Percentiles rank a stretch among this genome's conserved stretches.
phyloP scores from a whole-genome alignment of 1,139 yeast genomes.

The Scheffersomyces titani region DNA sequence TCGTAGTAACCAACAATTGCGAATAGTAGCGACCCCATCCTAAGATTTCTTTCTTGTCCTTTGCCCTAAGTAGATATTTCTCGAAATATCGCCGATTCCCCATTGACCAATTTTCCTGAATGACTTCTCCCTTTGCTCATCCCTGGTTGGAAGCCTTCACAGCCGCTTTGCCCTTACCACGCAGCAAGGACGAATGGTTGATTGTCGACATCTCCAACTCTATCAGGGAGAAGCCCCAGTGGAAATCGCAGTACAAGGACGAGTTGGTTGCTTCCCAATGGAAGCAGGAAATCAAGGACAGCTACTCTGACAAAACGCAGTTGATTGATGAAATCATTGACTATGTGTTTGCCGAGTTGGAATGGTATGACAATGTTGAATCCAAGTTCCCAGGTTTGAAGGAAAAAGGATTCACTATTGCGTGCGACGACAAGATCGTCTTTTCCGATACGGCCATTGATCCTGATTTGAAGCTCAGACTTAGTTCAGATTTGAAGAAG shows the following conservation, averaged over 20 bases:
- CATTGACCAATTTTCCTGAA: background rate
- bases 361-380: conserved; percentile 24
- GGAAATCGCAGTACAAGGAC: conserved; percentile 30
- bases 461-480: conserved; percentile 7
- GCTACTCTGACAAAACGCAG: conserved; percentile 11
- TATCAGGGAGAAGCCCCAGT: conserved; percentile 29
- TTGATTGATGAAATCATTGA: conserved; percentile 17
- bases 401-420: conserved; percentile 10
- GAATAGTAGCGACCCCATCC: background rate
- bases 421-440: conserved; percentile 21
- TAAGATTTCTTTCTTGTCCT: background rate
- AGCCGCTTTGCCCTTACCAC: background rate
- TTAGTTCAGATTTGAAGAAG: conserved; percentile 11
- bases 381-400: background rate
- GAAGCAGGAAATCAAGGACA: conserved; percentile 23
- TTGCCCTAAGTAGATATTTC: background rate
- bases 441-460: conserved; percentile 15
- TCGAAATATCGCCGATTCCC: background rate
- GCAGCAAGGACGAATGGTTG: conserved; percentile 22
- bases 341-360: conserved; percentile 23
- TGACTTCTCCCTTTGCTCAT: background rate
- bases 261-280: conserved; percentile 26
- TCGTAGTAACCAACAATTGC: background rate
- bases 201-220: conserved; percentile 23
- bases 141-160: conserved; percentile 1